Conservation (phyloP, 2,329 filamentous ascomycete genomes). For the Lachnellula arida region DNA sequence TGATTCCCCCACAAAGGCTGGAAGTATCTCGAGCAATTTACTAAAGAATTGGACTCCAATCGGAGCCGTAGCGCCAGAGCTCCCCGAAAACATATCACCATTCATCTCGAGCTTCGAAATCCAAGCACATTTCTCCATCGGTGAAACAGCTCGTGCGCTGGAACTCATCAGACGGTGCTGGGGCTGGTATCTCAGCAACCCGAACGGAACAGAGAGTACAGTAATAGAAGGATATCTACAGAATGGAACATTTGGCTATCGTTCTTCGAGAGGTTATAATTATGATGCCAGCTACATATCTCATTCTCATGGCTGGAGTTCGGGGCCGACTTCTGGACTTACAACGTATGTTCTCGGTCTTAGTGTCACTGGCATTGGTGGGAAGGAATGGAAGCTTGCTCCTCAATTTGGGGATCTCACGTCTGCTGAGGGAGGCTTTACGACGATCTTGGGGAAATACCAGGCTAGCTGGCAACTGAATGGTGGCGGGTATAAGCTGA, state of each 20-base stretch:
- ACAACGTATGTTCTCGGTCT: constrained; percentile 42
- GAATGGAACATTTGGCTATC: constrained; percentile 54
- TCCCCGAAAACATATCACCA: constrained; percentile 52
- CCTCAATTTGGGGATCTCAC: constrained; percentile 39
- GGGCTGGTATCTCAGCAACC: constrained; percentile 57
- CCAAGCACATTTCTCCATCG: constrained; percentile 48
- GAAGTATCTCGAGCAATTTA: constrained; percentile 30
- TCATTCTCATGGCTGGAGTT: constrained; percentile 46
- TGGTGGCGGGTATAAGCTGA: constrained; percentile 18
- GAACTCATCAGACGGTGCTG: constrained; percentile 52
- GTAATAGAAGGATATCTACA: constrained; percentile 54
- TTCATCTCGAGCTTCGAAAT: constrained; percentile 58
- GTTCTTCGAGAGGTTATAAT: constrained; percentile 46
- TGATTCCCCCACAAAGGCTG: constrained; percentile 20
- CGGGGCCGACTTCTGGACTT: constrained; percentile 42
- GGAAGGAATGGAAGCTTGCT: constrained; percentile 35
- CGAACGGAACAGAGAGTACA: constrained; percentile 52
- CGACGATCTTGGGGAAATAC: constrained; percentile 36
- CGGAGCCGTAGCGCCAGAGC: constrained; percentile 50
- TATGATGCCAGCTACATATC: constrained; percentile 39
- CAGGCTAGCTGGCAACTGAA: constrained; percentile 30
- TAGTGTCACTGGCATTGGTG: constrained; percentile 32
- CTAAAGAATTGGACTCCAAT: constrained; percentile 50
- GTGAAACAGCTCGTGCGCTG: constrained; percentile 46
- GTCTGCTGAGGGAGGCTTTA: constrained; percentile 37